These are phyloP conservation scores for Yamadazyma sp. DNA, from an alignment of 805 yeast genomes.

Conservation along the genomic window DNA sequence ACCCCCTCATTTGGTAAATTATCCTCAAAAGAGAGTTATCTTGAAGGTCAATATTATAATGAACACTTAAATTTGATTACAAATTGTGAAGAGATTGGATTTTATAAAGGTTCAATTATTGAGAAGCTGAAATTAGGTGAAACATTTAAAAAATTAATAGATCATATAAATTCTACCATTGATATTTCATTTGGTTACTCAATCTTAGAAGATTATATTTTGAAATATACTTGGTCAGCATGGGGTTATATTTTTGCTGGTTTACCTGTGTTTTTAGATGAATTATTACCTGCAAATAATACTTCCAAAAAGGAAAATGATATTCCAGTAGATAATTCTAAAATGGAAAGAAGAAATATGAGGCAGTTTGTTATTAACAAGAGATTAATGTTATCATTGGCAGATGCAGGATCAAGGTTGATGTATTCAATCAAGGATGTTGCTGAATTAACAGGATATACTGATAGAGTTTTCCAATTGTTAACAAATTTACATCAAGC, in stretches of 20 bases:
- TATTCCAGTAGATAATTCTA: conserved; percentile 3
- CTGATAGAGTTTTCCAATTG: conserved; percentile 78
- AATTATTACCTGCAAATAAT: conserved; percentile 13
- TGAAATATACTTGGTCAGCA: conserved; percentile 93
- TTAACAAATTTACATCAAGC: conserved; percentile 78
- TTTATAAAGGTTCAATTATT: conserved; percentile 81
- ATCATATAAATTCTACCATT: conserved; percentile 53
- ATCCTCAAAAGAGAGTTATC: conserved; percentile 65
- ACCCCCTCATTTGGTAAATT: conserved; percentile 86
- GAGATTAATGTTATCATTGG: conserved; percentile 82
- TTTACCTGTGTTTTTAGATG: conserved; percentile 76
- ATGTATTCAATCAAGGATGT: conserved; percentile 94
- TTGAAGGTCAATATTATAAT: conserved; percentile 87
- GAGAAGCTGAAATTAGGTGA: conserved; percentile 66
- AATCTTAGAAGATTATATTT: conserved; percentile 76
- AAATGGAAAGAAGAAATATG: conserved; percentile 60
- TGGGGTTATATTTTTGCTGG: conserved; percentile 91
- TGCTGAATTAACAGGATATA: conserved; percentile 86
- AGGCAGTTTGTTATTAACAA: conserved; percentile 87
- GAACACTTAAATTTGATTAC: conserved; percentile 81
- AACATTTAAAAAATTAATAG: conserved; percentile 54
- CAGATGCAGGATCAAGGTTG: conserved; percentile 92
- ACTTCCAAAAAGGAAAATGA: neutral
- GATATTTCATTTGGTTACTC: conserved; percentile 64
- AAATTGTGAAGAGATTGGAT: conserved; percentile 91